These are phyloP conservation scores for Penicillium silybi DNA, from an alignment of 495 filamentous ascomycete species.

Conservation along the genomic window DNA sequence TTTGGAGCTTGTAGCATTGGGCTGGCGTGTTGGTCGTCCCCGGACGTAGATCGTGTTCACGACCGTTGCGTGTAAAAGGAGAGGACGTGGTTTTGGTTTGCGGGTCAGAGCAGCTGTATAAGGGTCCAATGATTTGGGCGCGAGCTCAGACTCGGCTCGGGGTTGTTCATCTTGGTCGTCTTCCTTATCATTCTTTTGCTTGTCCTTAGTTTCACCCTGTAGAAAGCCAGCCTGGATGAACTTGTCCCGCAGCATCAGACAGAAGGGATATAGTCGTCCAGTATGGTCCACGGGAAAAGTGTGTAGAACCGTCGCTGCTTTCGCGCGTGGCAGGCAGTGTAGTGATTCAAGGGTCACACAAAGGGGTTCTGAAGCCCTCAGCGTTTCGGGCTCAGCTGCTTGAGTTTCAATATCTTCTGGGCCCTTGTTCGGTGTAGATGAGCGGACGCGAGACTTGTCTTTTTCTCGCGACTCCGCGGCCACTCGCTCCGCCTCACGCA, in stretches of 20 bases:
- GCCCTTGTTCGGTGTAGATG: background rate
- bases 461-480: slow-evolving; percentile 1
- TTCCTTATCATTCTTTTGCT: slow-evolving; percentile 1
- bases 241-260: slow-evolving; percentile 51
- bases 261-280: slow-evolving; percentile 57
- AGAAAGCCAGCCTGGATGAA: slow-evolving; percentile 66
- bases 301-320: slow-evolving; percentile 50
- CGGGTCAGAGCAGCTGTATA: slow-evolving; percentile 10
- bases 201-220: slow-evolving; percentile 39
- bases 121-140: background rate
- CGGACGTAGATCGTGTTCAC: slow-evolving; percentile 80
- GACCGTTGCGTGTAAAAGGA: slow-evolving; percentile 81
- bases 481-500: slow-evolving; percentile 29
- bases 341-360: slow-evolving; percentile 37
- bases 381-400: background rate
- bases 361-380: slow-evolving; percentile 8
- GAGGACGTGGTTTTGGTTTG: slow-evolving; percentile 43
- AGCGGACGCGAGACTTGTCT: background rate
- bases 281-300: slow-evolving; percentile 54
- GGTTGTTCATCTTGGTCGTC: background rate
- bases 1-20: slow-evolving; percentile 8
- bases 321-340: slow-evolving; percentile 29
- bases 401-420: too few relatives aligned
- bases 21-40: slow-evolving; percentile 28
- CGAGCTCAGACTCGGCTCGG: background rate